Conservation (phyloP, 164 flowering plant species). For the Aristolochia californica region DNA sequence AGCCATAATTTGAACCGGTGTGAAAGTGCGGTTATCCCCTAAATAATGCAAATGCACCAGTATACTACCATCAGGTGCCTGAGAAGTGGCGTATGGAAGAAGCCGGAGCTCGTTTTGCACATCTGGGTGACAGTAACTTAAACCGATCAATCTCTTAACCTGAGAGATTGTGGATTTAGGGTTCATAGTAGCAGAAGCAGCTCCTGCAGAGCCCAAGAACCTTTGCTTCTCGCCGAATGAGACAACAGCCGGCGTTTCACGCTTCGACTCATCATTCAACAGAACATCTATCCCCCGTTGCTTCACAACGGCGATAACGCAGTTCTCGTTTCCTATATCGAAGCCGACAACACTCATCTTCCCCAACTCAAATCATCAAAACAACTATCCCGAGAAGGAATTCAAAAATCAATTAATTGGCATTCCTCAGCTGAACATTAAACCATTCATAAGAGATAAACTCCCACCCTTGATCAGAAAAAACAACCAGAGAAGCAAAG, state of each 20-base stretch:
- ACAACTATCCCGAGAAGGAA: background rate
- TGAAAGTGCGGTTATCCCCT: constrained; percentile 48
- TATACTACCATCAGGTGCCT: constrained; percentile 60
- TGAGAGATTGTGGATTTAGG: constrained; percentile 82
- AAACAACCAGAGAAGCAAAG: too few species aligned
- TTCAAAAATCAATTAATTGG: too few species aligned
- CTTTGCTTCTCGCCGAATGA: constrained; percentile 94
- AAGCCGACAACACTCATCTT: constrained; percentile 83
- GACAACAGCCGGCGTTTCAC: constrained; percentile 82
- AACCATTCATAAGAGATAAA: too few species aligned
- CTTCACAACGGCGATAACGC: constrained; percentile 68
- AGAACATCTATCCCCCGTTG: constrained; percentile 81
- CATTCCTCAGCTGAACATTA: too few species aligned
- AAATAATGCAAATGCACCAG: constrained; percentile 51
- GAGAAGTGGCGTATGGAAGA: constrained; percentile 59
- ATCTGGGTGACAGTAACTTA: constrained; percentile 38
- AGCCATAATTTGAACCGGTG: constrained; percentile 79
- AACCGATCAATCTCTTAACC: constrained; percentile 77
- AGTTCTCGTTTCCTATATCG: constrained; percentile 88
- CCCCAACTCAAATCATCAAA: background rate
- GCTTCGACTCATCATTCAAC: constrained; percentile 85
- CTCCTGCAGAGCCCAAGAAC: constrained; percentile 77
- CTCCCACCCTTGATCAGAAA: too few species aligned
- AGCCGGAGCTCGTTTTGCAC: constrained; percentile 51
- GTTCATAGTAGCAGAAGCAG: constrained; percentile 74